phyloP scores from a whole-genome alignment of 2,329 filamentous ascomycete genomes.

The Phaeoacremonium minimum region DNA sequence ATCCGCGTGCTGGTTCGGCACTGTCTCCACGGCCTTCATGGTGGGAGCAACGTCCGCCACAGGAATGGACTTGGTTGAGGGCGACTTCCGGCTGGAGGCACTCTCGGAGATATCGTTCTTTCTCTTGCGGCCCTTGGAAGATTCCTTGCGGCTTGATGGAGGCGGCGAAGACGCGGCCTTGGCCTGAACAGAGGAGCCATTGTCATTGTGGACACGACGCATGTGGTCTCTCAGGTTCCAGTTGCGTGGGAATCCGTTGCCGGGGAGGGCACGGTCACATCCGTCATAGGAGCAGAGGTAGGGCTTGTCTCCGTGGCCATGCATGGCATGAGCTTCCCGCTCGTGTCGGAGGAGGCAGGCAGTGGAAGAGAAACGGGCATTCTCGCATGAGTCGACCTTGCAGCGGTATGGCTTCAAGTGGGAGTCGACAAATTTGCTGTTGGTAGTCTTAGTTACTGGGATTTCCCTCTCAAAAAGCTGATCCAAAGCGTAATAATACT shows the following conservation, averaged over 20 bases:
- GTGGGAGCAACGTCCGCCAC: constrained; percentile 23
- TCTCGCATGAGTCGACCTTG: constrained; percentile 79
- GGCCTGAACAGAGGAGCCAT: constrained; percentile 28
- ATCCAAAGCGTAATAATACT: constrained; percentile 31
- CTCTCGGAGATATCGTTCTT: constrained; percentile 47
- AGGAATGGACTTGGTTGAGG: constrained; percentile 19
- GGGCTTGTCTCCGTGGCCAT: constrained; percentile 89
- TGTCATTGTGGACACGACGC: constrained; percentile 82
- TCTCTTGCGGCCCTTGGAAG: constrained; percentile 51
- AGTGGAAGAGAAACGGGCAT: constrained; percentile 88
- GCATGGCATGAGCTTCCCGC: constrained; percentile 91
- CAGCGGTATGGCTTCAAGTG: constrained; percentile 95
- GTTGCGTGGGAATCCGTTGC: constrained; percentile 87
- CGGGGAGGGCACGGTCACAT: constrained; percentile 76
- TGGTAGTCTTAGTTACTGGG: neutral
- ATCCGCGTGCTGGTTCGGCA: constrained; percentile 42
- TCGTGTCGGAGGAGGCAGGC: constrained; percentile 93
- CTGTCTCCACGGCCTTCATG: constrained; percentile 25
- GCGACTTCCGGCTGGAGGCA: constrained; percentile 43
- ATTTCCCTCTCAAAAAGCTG: constrained; percentile 14
- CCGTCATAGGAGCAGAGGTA: constrained; percentile 84
- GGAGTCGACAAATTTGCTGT: constrained; percentile 93
- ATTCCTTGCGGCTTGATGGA: constrained; percentile 21
- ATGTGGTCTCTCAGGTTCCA: constrained; percentile 98
- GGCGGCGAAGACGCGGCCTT: constrained; percentile 26